Conservation (phyloP, 768 basidiomycete genomes). For the Leucocoprinus sp. region DNA sequence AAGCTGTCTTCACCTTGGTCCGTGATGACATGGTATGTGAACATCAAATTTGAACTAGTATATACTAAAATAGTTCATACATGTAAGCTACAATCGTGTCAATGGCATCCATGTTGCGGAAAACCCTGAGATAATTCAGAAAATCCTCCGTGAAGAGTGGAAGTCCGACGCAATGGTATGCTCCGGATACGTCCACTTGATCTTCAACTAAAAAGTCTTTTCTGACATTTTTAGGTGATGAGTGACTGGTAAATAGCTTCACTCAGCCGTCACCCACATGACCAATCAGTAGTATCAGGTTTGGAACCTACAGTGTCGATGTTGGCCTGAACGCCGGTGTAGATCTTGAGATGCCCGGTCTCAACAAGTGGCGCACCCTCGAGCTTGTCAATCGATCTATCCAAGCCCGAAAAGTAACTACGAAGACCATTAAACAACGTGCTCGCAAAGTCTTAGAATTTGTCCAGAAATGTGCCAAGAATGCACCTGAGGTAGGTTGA, state of each 20-base stretch:
- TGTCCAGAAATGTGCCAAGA: constrained; percentile 60
- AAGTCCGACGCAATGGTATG: constrained; percentile 52
- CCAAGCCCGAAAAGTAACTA: constrained; percentile 52
- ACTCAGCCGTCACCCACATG: not conserved
- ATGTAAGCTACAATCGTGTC: constrained; percentile 58
- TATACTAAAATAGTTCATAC: not conserved
- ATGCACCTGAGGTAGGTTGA: constrained; percentile 50
- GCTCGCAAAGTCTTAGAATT: constrained; percentile 59
- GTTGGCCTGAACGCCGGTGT: constrained; percentile 65
- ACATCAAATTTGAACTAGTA: not conserved
- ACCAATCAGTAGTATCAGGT: constrained; percentile 26
- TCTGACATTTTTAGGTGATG: constrained; percentile 42
- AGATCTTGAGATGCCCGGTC: constrained; percentile 75
- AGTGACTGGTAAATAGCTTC: constrained; percentile 59
- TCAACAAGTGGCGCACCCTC: constrained; percentile 68
- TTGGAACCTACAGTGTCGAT: constrained; percentile 63
- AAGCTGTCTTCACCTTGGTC: constrained; percentile 59
- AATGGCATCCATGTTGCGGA: constrained; percentile 72
- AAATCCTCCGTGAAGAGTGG: constrained; percentile 66
- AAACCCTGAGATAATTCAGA: constrained; percentile 46
- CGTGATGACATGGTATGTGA: constrained; percentile 59
- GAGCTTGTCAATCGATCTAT: constrained; percentile 58
- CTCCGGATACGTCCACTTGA: not conserved
- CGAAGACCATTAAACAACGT: constrained; percentile 57
- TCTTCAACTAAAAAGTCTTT: not conserved